Conservation (phyloP, 1,139 yeast species). For the Kodamaea sp. region DNA sequence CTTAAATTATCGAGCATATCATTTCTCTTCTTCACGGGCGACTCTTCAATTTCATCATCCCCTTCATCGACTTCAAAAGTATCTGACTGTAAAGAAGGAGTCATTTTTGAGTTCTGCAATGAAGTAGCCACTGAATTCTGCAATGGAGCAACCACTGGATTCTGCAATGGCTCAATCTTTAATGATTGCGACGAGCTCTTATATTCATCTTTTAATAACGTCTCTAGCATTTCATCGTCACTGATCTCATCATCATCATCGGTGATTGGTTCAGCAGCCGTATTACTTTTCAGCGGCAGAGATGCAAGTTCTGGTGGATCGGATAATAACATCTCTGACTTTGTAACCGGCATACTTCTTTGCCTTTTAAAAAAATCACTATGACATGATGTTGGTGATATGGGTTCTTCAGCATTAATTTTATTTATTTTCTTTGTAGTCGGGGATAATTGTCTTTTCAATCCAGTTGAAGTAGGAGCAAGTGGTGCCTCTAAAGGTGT, state of each 20-base stretch:
- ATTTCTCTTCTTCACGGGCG: conserved; percentile 29
- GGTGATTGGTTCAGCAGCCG: not conserved
- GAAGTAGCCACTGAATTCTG: not conserved
- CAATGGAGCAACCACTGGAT: too few species aligned
- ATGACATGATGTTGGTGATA: conserved; percentile 5
- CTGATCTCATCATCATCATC: conserved; percentile 15
- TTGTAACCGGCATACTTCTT: conserved; percentile 9
- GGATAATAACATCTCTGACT: conserved; percentile 5
- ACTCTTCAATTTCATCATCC: conserved; percentile 44
- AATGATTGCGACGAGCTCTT: too few species aligned
- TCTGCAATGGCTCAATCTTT: too few species aligned
- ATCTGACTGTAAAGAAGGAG: not conserved
- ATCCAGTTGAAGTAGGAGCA: conserved; percentile 3
- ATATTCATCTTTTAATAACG: not conserved
- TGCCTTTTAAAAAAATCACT: conserved; percentile 21
- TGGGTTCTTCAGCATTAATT: conserved; percentile 8
- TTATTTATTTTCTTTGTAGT: conserved; percentile 24
- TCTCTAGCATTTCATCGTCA: conserved; percentile 6
- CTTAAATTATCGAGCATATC: not conserved
- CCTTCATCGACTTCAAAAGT: conserved; percentile 23
- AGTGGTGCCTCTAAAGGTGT: conserved; percentile 1
- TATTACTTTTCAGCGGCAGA: conserved; percentile 2
- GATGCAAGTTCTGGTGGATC: not conserved
- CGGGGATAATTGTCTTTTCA: conserved; percentile 21
- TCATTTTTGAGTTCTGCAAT: conserved; percentile 2